Evolutionary conservation across 768 basidiomycete genomes (phyloP).

Genomic region (Crassisporium funariophilum): DNA sequence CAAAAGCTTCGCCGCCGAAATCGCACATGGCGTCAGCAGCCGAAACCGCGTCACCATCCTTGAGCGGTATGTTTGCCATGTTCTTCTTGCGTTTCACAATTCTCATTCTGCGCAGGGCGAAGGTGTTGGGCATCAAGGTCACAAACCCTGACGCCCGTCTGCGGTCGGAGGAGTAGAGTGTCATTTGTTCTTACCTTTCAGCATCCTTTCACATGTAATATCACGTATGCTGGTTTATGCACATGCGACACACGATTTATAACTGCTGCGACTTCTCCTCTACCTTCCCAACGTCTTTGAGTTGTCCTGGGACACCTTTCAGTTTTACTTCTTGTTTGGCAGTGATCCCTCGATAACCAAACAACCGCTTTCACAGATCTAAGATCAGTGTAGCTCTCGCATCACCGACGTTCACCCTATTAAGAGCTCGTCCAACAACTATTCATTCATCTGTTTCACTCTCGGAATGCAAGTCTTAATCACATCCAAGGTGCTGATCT

Average conservation of each 20-base stretch:
- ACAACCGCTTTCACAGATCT: neutral
- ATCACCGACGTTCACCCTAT: neutral
- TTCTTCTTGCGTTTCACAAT: neutral
- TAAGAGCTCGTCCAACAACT: neutral
- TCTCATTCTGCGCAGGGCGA: constrained; percentile 55
- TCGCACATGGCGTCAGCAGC: constrained; percentile 95
- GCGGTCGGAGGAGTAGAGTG: constrained; percentile 87
- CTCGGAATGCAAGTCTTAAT: constrained; percentile 22
- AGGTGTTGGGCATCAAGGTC: constrained; percentile 87
- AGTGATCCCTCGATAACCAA: too few species aligned
- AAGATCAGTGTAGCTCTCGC: too few species aligned
- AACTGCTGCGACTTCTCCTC: constrained; percentile 13
- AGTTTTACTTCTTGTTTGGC: neutral
- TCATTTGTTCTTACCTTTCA: constrained; percentile 39
- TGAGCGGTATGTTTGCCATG: constrained; percentile 61
- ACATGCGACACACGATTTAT: constrained; percentile 44
- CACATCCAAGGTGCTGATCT: neutral
- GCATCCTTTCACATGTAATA: constrained; percentile 51
- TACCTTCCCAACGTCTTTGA: too few species aligned
- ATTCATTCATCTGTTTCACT: neutral
- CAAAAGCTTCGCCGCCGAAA: constrained; percentile 93
- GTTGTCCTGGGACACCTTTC: neutral
- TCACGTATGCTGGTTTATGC: constrained; percentile 55
- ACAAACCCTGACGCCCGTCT: constrained; percentile 91
- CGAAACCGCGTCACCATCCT: constrained; percentile 91